Base-by-base conservation (phyloP, 2,329 filamentous ascomycete species). In the Colletotrichum incanum region DNA sequence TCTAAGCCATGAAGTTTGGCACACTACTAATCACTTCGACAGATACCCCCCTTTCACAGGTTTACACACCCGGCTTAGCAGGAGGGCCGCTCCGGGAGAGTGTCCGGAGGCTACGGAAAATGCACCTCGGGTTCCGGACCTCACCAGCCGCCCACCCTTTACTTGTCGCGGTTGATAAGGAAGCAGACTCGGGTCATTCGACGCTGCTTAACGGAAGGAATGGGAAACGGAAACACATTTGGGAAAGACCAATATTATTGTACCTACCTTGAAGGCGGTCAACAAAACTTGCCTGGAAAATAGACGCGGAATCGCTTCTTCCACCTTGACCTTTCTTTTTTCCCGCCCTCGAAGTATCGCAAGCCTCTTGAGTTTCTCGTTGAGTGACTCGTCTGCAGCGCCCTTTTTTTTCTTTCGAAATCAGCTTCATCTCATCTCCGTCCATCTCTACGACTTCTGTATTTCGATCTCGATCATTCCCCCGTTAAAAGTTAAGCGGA, bases 31-130 rank as follows among this genome's bases (percentile, higher is more conserved):
- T 59, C 11, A 11, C 5, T 2, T 12, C 43, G 18, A 20, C 31
- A 63, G 65, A 47, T 47, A 49, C 34, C 23, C 58, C 58, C 47
- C 0, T 37, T 60, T 72, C 49, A 69, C 47, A 20, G 6, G 23
- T 26, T 23, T 56, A 49, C 39, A 47, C 3, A 3, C n/a, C 20
- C 12, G 9, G 5, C 20, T 28, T 41, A 43, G 28, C 23, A 18
- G 5, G 34, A 41, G 31, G 2, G 14, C 9, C 11, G 12, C 0
- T 8, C 26, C 0, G 18, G 45, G 2, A 4, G 16, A 5, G 49
- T 45, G 5, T 6, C n/a, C 23, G 2, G 11, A 31, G 65, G 50
- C 45, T 11, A 23, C 1, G 9, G 28, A 20, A n/a, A 20, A 41
- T 31, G 20, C 37, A 16, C 26, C 26, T 11, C 6, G 16, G 31